Conservation (phyloP, 768 basidiomycete species). For the Jaapia argillacea region DNA sequence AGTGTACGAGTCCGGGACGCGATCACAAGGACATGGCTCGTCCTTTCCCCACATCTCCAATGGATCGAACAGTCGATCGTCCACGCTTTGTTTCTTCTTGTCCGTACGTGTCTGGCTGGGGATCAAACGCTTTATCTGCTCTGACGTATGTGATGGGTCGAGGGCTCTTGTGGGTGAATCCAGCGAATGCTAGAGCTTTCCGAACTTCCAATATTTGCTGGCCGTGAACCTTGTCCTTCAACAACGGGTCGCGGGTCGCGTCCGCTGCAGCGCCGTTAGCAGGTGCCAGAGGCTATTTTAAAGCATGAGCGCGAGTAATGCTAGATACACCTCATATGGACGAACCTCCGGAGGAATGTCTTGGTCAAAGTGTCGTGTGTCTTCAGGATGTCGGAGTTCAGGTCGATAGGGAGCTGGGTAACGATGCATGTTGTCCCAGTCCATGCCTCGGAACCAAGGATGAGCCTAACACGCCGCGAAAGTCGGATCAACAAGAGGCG, state of each 20-base stretch:
- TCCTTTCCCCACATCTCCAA: conserved; percentile 55
- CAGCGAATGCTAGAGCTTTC: conserved; percentile 85
- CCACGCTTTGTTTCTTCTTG: conserved; percentile 44
- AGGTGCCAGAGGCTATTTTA: conserved; percentile 84
- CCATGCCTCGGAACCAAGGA: conserved; percentile 85
- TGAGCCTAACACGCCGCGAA: conserved; percentile 42
- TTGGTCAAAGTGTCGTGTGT: conserved; percentile 92
- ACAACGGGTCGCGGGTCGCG: conserved; percentile 81
- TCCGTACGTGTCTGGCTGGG: conserved; percentile 38
- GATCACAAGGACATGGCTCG: conserved; percentile 85
- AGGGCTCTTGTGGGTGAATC: conserved; percentile 86
- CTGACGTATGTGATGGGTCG: conserved; percentile 68
- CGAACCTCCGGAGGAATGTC: conserved; percentile 87
- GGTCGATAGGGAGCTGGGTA: conserved; percentile 86
- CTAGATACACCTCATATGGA: too few species aligned
- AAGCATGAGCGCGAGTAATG: too few species aligned
- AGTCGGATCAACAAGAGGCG: conserved; percentile 5
- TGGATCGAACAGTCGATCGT: conserved; percentile 52
- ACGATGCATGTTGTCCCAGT: conserved; percentile 81
- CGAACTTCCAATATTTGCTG: conserved; percentile 81
- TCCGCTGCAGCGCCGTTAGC: conserved; percentile 80
- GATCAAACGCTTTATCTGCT: conserved; percentile 65
- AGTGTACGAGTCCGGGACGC: too few species aligned
- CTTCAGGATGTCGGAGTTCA: conserved; percentile 68
- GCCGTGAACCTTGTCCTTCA: conserved; percentile 80